Percentiles rank a stretch among this genome's conserved stretches.
Evolutionary conservation across 306 rosid species (phyloP).

Genomic region (Begonia fuchsioides): DNA sequence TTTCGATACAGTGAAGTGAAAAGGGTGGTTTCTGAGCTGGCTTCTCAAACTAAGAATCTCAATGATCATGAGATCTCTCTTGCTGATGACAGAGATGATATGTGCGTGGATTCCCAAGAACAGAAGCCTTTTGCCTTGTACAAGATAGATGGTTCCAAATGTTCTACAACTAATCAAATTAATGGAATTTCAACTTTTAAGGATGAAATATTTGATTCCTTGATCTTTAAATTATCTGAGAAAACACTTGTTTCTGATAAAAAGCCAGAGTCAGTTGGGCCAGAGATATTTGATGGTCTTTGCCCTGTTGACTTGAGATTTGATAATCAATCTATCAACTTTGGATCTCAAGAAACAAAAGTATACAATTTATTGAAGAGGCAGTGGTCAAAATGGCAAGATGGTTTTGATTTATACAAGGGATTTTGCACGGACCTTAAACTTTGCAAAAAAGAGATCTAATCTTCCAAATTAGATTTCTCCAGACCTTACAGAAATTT

Average conservation of each 20-base stretch:
- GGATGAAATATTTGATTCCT: constrained; percentile 21
- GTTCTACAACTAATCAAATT: constrained; percentile 6
- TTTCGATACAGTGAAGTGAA: constrained; percentile 29
- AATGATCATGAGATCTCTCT: constrained; percentile 31
- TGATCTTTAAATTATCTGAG: constrained; percentile 24
- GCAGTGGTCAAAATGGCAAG: constrained; percentile 46
- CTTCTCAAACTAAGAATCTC: constrained; percentile 10
- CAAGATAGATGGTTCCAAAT: constrained; percentile 17
- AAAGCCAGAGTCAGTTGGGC: constrained; percentile 17
- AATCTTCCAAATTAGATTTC: too few species aligned
- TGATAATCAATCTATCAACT: constrained; percentile 19
- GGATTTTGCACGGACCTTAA: not conserved
- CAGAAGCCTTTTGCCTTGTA: constrained; percentile 22
- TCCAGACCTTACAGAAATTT: too few species aligned
- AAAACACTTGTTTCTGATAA: constrained; percentile 17
- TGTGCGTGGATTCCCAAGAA: constrained; percentile 19
- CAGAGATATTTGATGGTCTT: constrained; percentile 38
- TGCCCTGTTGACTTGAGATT: constrained; percentile 40
- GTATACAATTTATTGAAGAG: constrained; percentile 30
- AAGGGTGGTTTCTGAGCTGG: constrained; percentile 25
- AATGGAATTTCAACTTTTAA: constrained; percentile 14
- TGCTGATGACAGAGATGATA: constrained; percentile 32
- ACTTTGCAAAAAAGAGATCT: too few species aligned
- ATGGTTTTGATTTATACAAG: constrained; percentile 16
- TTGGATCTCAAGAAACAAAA: constrained; percentile 27